Evolutionary conservation across 1,139 yeast genomes (phyloP).

Genomic region (Diutina catenulata): DNA sequence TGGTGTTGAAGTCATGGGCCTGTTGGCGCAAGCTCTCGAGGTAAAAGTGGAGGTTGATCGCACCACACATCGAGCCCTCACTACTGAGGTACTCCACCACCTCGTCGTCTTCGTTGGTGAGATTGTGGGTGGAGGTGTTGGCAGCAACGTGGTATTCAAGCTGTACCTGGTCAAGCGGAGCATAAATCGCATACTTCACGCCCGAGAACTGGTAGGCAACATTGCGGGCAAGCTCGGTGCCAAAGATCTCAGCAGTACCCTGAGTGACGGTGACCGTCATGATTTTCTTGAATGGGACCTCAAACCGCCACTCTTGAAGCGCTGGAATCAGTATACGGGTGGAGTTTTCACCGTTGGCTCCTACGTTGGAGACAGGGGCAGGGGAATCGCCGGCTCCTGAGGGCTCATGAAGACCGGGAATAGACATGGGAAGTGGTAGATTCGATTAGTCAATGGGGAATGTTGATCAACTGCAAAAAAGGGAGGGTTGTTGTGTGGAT

Average conservation of each 20-base stretch:
- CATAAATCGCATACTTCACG: constrained; percentile 44
- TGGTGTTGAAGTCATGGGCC: constrained; percentile 16
- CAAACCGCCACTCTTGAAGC: constrained; percentile 77
- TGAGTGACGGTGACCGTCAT: constrained; percentile 42
- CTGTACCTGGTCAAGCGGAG: constrained; percentile 45
- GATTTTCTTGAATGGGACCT: constrained; percentile 47
- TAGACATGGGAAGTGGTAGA: no score
- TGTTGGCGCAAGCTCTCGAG: constrained; percentile 50
- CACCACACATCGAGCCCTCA: constrained; percentile 55
- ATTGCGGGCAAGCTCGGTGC: constrained; percentile 79
- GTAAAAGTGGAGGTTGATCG: constrained; percentile 64
- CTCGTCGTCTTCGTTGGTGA: constrained; percentile 19
- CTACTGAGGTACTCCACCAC: constrained; percentile 54
- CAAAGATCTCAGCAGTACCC: constrained; percentile 85
- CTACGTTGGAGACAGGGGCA: no score
- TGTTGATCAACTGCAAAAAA: no score
- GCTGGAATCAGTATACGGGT: constrained; percentile 20
- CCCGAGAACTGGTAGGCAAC: constrained; percentile 50
- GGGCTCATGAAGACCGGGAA: no score
- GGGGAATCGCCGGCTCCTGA: no score
- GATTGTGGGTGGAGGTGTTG: constrained; percentile 30
- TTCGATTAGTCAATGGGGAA: no score
- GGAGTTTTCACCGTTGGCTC: no score
- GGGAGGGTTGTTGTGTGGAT: no score
- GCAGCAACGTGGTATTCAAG: constrained; percentile 39